These are phyloP conservation scores for Tephrocybe rancida DNA, from an alignment of 768 basidiomycete species.

Conservation along the genomic window DNA sequence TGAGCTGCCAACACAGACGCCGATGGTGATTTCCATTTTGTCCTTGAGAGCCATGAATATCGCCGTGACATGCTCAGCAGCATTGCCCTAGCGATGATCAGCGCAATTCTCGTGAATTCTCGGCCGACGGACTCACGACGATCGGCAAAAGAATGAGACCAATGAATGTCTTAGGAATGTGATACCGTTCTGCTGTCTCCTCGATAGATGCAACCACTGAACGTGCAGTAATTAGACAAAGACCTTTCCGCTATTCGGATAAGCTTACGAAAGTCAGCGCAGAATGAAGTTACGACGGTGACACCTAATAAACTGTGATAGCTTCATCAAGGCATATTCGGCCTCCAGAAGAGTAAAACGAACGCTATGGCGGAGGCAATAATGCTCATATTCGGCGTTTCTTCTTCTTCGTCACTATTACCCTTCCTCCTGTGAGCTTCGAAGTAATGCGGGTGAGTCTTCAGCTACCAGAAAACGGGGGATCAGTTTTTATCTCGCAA, in stretches of 20 bases:
- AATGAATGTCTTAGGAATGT: constrained; percentile 84
- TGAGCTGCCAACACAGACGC: constrained; percentile 79
- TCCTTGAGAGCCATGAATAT: constrained; percentile 88
- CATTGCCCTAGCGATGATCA: constrained; percentile 55
- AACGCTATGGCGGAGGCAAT: constrained; percentile 62
- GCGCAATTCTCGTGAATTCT: not conserved
- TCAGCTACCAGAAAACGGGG: constrained; percentile 47
- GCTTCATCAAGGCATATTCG: not conserved
- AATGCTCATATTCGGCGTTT: constrained; percentile 67
- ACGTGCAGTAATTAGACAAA: constrained; percentile 23
- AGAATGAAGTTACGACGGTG: constrained; percentile 84
- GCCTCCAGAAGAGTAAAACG: constrained; percentile 15
- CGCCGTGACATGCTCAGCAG: constrained; percentile 84
- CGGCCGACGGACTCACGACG: constrained; percentile 53
- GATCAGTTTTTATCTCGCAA: not conserved
- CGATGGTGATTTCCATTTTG: constrained; percentile 68
- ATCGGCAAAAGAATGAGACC: constrained; percentile 87
- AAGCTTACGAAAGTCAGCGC: constrained; percentile 78
- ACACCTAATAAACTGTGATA: constrained; percentile 61
- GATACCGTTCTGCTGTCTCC: constrained; percentile 80
- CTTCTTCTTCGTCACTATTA: constrained; percentile 28
- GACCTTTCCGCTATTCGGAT: constrained; percentile 10
- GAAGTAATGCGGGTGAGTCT: constrained; percentile 72
- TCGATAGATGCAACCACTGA: constrained; percentile 91
- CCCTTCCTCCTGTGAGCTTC: constrained; percentile 20